Evolutionary conservation across 2,329 filamentous ascomycete genomes (phyloP).

Genomic region (Ophiostoma pallidulum): DNA sequence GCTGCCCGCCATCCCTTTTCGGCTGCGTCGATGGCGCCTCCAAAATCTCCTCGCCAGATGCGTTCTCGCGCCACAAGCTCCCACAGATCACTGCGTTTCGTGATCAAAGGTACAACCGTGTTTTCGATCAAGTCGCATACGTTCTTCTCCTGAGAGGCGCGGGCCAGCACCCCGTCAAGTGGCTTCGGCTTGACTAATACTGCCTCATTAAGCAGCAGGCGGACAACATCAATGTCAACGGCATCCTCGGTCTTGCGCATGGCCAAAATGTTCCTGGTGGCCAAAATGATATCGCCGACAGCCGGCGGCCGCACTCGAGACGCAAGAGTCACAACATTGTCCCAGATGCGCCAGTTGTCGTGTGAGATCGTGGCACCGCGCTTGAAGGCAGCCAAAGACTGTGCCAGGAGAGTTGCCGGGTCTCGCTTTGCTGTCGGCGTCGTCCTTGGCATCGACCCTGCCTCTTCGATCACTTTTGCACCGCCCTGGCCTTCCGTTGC

Average conservation of each 20-base stretch:
- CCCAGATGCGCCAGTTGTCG: conserved; percentile 90
- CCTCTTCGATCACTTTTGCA: conserved; percentile 9
- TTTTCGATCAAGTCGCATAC: conserved; percentile 66
- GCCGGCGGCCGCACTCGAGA: conserved; percentile 67
- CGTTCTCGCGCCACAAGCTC: conserved; percentile 60
- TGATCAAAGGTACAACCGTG: conserved; percentile 73
- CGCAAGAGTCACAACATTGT: conserved; percentile 85
- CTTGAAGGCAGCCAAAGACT: conserved; percentile 78
- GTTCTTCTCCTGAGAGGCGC: conserved; percentile 52
- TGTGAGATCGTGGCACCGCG: conserved; percentile 74
- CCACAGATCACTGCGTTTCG: conserved; percentile 68
- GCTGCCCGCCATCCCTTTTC: conserved; percentile 85
- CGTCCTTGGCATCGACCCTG: conserved; percentile 13
- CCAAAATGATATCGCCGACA: conserved; percentile 65
- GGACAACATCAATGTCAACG: conserved; percentile 65
- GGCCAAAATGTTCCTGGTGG: conserved; percentile 64
- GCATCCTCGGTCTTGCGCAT: conserved; percentile 70
- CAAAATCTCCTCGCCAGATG: conserved; percentile 61
- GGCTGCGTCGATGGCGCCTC: conserved; percentile 67
- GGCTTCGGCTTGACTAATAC: conserved; percentile 35
- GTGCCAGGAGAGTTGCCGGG: conserved; percentile 54
- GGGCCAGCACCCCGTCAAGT: conserved; percentile 33
- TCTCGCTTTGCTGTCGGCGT: conserved; percentile 30
- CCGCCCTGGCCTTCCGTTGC: conserved; percentile 16
- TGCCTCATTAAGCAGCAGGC: conserved; percentile 61